Conservation (phyloP, 2,329 filamentous ascomycete species). For the Trichophyton schoenleinii region DNA sequence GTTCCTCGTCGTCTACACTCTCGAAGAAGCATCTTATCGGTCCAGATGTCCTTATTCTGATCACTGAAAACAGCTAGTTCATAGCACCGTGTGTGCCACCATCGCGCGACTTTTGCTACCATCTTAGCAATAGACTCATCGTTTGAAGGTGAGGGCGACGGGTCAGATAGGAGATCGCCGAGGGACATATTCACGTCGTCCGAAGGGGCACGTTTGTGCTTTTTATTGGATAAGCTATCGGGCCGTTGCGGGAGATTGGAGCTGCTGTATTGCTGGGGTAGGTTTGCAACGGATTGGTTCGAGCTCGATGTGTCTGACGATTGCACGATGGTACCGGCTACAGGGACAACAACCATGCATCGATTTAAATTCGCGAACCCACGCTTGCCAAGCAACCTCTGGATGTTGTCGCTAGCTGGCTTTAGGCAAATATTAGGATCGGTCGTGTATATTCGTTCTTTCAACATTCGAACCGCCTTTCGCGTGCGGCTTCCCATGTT, state of each 20-base stretch:
- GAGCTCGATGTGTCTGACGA: conserved; percentile 33
- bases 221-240: neutral
- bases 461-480: conserved; percentile 34
- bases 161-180: conserved; percentile 60
- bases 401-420: conserved; percentile 37
- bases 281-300: conserved; percentile 21
- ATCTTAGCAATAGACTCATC: conserved; percentile 85
- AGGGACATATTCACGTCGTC: conserved; percentile 36
- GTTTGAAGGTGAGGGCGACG: conserved; percentile 53
- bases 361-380: conserved; percentile 39
- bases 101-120: conserved; percentile 79
- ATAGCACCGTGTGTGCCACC: conserved; percentile 95
- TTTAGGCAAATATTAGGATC: conserved; percentile 35
- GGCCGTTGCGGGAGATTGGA: conserved; percentile 6
- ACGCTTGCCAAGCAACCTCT: conserved; percentile 32
- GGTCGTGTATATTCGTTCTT: conserved; percentile 33
- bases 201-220: conserved; percentile 21
- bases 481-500: conserved; percentile 38
- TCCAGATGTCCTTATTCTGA: conserved; percentile 55
- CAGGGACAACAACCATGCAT: conserved; percentile 38
- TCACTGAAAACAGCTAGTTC: conserved; percentile 51
- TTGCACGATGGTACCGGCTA: conserved; percentile 33
- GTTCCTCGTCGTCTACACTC: conserved; percentile 83
- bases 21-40: conserved; percentile 56
- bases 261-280: conserved; percentile 10